Base-by-base conservation (phyloP, 2,329 filamentous ascomycete species). In the Microcyclosporella mali region DNA sequence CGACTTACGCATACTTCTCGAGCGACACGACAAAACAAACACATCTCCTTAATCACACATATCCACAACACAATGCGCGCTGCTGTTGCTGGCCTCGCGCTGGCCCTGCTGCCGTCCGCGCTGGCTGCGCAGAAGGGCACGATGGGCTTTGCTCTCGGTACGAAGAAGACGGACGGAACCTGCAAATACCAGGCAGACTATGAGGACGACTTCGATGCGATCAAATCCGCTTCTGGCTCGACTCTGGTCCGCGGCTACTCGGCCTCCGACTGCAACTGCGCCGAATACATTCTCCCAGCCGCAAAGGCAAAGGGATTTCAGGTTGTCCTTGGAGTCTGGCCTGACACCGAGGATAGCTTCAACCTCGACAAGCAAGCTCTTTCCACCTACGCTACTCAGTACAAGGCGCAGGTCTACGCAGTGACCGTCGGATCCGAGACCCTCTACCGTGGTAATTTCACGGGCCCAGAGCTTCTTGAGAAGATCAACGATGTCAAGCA, bases 371-470 rank as follows among this genome's bases (percentile, higher is more conserved):
- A 78, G 58, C 63, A 68, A 6, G 79, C 81, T 10, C 68, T 84
- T 43, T 66, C 71, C 40, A 66, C 56, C 46, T 69, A 72, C 50
- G 70, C 69, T 2, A 58, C 65, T 15, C 54, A 75, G 64, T 74
- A 72, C 62, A 67, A 73, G 55, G 72, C 77, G 46, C 73, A 77
- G 45, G 73, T 87, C 51, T 78, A 82, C 58, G 82, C 76, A 43
- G 77, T 85, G 49, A 85, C 82, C 4, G 79, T 85, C 45, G 83
- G 82, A 19, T 84, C 79, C 11, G 83, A 87, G 69, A 74, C 76
- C 4, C 70, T 86, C 35, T 86, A 86, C 68, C 78, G 82, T 42
- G 75, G 77, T 41, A 81, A 80, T 61, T 77, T 84, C 62, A 82
- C 75, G 8, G 81, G 76, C 36, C 60, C 70, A 6, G 61, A 79